phyloP scores from a whole-genome alignment of 2,329 filamentous ascomycete genomes.

The Paecilomyces niveus region DNA sequence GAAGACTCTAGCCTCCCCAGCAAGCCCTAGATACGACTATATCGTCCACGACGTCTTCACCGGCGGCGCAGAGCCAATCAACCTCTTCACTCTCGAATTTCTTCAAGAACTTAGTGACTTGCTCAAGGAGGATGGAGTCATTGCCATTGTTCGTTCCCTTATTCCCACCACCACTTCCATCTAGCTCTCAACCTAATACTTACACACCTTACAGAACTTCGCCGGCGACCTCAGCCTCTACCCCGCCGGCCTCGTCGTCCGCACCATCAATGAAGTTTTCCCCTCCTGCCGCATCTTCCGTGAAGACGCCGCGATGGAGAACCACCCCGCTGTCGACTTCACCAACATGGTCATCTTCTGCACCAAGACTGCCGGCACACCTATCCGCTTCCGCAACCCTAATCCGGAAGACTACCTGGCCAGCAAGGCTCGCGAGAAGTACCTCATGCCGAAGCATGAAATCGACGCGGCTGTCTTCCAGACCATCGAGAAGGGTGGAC shows the following conservation, averaged over 20 bases:
- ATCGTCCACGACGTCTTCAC: conserved; percentile 98
- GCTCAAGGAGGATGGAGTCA: conserved; percentile 69
- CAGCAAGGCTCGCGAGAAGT: conserved; percentile 62
- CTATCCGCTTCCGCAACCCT: conserved; percentile 61
- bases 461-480: conserved; percentile 42
- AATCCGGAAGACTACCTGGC: conserved; percentile 60
- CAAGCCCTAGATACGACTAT: conserved; percentile 63
- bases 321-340: conserved; percentile 59
- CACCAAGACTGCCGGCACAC: conserved; percentile 50
- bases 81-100: conserved; percentile 83
- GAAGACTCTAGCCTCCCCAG: conserved; percentile 42
- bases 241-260: conserved; percentile 68
- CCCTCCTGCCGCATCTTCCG: conserved; percentile 88
- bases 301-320: conserved; percentile 49
- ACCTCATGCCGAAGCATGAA: conserved; percentile 66
- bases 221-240: conserved; percentile 78
- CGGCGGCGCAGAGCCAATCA: conserved; percentile 82
- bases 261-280: conserved; percentile 76
- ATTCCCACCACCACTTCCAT: neutral
- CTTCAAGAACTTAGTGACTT: conserved; percentile 62
- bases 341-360: conserved; percentile 97
- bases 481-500: conserved; percentile 38
- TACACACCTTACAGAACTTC: conserved; percentile 62
- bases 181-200: conserved; percentile 4
- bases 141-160: conserved; percentile 66